Evolutionary conservation across 192 early-diverging fungal species (phyloP), one percentile per base, ranked within the genome.

Genomic region (Coemansia sp.): DNA sequence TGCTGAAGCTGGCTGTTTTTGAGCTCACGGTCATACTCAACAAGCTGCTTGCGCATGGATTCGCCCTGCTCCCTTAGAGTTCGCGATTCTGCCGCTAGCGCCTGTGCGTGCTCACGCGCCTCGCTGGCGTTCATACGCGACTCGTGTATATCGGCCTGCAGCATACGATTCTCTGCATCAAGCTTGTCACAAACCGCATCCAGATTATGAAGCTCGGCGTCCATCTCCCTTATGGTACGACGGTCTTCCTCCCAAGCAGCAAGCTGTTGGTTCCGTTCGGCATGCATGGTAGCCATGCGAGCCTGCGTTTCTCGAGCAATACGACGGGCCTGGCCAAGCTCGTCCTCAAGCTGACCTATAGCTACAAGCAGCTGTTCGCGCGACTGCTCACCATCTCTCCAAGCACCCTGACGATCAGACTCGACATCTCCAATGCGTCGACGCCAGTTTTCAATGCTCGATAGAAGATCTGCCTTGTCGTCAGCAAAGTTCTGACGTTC

Each of bases 381-480:
- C 22, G 66, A 59, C 75, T 83, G 72, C 32, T 41, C 45, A 35
- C 72, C 81, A 11, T 78, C 81, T 2, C 51, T 74, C 81, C 76
- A 78, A 39, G 53, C 64, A 9, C 81, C 81, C 52, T 78, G 68
- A 17, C 76, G 81, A 52, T 83, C 75, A 20, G 36, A 65, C 66
- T 83, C 81, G 38, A 59, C 65, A 8, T 74, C 76, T 4, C 70
- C 81, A 33, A 83, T 78, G 18, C 81, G 75, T 41, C 74, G 58
- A 28, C 71, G 72, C 81, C 81, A 83, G 33, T 45, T 52, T 38
- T 74, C 72, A 8, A 83, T 65, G 5, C 58, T 70, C 34, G 45
- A n/a, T 34, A 72, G 63, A 5, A 78, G 67, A 32, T 78, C 76
- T 5, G 48, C 56, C 20, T 73, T 75, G 35, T 79, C 73, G 17